Evolutionary conservation across 768 basidiomycete genomes (phyloP), one percentile per base, ranked within the genome.

Genomic region (Lactifluus pinguis): DNA sequence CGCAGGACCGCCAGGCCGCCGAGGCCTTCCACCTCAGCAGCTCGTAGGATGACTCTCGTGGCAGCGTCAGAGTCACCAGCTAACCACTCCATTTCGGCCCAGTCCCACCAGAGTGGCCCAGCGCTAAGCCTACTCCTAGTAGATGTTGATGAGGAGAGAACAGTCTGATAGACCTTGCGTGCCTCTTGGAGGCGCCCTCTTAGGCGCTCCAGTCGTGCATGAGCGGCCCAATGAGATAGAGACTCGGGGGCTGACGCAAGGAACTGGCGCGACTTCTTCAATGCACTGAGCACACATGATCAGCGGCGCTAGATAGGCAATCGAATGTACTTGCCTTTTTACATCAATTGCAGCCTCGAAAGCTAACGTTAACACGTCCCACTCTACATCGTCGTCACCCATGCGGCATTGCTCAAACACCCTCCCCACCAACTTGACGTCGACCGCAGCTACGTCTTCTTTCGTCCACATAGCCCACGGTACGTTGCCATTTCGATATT

Each of bases 21-120:
- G 0, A 76, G 69, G 13, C 81, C 81, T 53, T 82, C 76, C 38
- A 84, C 72, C 4, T 77, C 80, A 13, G 77, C 80, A 10, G 84
- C 78, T 21, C 76, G 79, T 49, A 85, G 69, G 47, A 85, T 76
- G 36, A 87, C 76, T 39, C 77, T 73, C 41, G 83, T 69, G 14
- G 85, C 79, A 38, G 78, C 75, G 36, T 81, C 78, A 19, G 74
- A 68, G 36, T 77, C 66, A 1, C 82, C 79, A 14, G 75, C 70
- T 11, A 89, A 69, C 90, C 90, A 93, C 71, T 91, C 89, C 79
- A 89, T 80, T 66, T 92, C 85, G 1, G 85, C 86, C 87, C 89
- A 92, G 66, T 85, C 82, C 83, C 84, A 90, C 87, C 87, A 92
- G 62, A 92, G 69, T 58, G 70, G 70, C 21, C 78, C 75, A 15